phyloP scores from a whole-genome alignment of 1,284 basidiomycete genomes.

The Veloporphyrellus conicus region DNA sequence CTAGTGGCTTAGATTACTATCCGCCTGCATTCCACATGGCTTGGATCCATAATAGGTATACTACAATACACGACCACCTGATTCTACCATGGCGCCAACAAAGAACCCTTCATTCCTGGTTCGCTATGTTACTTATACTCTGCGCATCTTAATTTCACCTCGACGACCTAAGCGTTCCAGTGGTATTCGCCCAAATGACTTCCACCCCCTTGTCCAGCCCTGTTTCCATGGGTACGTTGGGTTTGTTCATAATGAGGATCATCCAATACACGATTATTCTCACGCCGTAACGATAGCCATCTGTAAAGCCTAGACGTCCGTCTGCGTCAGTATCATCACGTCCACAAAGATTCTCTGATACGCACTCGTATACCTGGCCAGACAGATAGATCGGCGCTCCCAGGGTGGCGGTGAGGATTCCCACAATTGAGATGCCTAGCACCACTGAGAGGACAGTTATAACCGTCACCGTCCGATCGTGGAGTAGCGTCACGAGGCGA shows the following conservation, averaged over 20 bases:
- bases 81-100: neutral
- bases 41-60: too few relatives aligned
- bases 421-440: slow-evolving; percentile 19
- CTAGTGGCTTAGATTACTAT: too few relatives aligned
- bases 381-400: slow-evolving; percentile 15
- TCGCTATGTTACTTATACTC: neutral
- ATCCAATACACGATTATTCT: slow-evolving; percentile 8
- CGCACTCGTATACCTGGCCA: slow-evolving; percentile 12
- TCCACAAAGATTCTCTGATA: neutral
- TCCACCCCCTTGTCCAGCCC: neutral
- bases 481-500: slow-evolving; percentile 8
- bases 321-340: slow-evolving; percentile 5
- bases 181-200: neutral
- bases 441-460: slow-evolving; percentile 12
- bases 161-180: too few relatives aligned
- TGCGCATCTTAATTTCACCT: neutral
- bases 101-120: neutral
- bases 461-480: slow-evolving; percentile 1
- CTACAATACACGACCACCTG: too few relatives aligned
- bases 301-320: slow-evolving; percentile 7
- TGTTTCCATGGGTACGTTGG: too few relatives aligned
- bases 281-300: neutral
- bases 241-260: neutral
- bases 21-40: too few relatives aligned
- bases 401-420: slow-evolving; percentile 5